Evolutionary conservation across 192 early-diverging fungal genomes (phyloP), one percentile per base, ranked within the genome.

Genomic region (Entomortierella chlamydospora): DNA sequence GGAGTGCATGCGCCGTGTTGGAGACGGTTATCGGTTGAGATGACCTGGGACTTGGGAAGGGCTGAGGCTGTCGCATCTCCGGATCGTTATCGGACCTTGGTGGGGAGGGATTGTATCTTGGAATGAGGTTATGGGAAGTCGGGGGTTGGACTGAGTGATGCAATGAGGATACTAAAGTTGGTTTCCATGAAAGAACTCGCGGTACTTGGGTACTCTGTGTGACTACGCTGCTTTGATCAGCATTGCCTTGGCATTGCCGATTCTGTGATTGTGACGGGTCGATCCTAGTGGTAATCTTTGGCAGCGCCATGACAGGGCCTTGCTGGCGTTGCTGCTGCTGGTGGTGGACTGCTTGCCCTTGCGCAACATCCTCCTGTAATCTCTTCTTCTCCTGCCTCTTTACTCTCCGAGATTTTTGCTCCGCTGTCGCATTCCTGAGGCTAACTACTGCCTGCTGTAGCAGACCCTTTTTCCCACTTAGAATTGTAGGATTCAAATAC

Each of bases 401-500:
- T 4, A 91, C 90, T 12, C 96, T 85, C 4, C 96, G 87, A 37
- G 91, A 93, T 51, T 91, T 86, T 73, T 90, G 85, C 17, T 90
- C 90, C 4, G 89, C 86, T 45, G 90, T 89, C 17, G 88, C 86
- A 60, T 94, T 91, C 29, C 93, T 85, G 61, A 92, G 93, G 56
- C 85, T 91, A 72, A 95, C 93, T 0, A 97, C 96, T 2, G 95
- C 96, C 0, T 92, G 88, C 66, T 96, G 94, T 59, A 97, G 81
- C 41, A 96, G 53, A 15, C 96, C 96, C 22, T 92, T 86, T 29
- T 91, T 89, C 0, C 87, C 93, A 9, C 82, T 65, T 47, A 95
- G 83, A 52, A 87, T 69, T 41, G 83, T 79, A 26, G 83, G 84
- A 65, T 97, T 97, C 25, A 96, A 81, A 73, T 88, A 91, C 2